Evolutionary conservation across 805 yeast genomes (phyloP), one percentile per base, ranked within the genome.

Genomic region (Pichia rugopelliculosa): DNA sequence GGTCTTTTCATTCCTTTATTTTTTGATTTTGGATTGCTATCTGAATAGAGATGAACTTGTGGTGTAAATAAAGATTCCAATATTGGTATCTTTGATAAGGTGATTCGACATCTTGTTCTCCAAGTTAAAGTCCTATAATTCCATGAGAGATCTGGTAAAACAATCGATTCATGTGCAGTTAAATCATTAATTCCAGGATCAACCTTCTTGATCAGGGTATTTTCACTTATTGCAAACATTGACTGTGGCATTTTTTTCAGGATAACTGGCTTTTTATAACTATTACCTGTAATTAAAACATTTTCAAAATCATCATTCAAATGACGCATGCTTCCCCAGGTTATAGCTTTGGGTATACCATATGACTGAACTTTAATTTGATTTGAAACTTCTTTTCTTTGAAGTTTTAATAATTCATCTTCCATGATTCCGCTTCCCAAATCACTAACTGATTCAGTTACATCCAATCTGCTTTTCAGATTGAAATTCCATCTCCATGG

Each of bases 271-370:
- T 55, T 53, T 21, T 51, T 52, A 24, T 58, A 56, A 20, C 59
- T 57, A 6, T 68, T 59, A 2, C 69, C 70, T 27, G 55, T 49
- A 8, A 66, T 57, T 2, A 64, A 54, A 18, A 66, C 51, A 24
- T 59, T 56, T 0, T 66, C 66, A 23, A 42, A 41, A 1, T 41
- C 39, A 17, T 49, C 37, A 8, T 47, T 46, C 17, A 42, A 30
- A 30, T 13, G 33, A 40, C 51, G 53, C 6, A 33, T 53, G 34
- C 50, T 62, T 0, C 63, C 67, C 70, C 70, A 66, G 1, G 67
- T 55, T 3, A 49, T 36, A 6, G 64, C 49, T n/a, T 51, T 55
- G 4, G 55, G 44, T 6, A 50, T 48, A 6, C 51, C 51, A 11
- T 58, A 48, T 1, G 60, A 55, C 27, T 54, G 47, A 22, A 47